Conservation (phyloP, 495 filamentous ascomycete genomes). For the Staphylotrichum longicolle region DNA sequence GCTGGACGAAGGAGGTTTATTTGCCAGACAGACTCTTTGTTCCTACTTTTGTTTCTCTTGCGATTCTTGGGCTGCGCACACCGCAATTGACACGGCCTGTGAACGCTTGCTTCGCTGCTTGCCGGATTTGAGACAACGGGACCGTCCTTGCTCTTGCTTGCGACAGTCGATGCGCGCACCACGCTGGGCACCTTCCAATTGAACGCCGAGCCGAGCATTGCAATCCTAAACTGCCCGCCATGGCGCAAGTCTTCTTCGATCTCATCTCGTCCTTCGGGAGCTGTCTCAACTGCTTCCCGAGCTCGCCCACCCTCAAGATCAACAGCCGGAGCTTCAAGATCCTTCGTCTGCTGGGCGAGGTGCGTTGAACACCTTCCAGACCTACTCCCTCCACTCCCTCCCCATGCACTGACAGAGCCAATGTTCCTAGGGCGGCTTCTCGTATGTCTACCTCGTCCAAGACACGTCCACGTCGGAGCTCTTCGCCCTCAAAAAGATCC, state of each 20-base stretch:
- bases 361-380: slow-evolving; percentile 32
- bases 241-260: slow-evolving; percentile 86
- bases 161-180: neutral
- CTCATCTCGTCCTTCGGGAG: slow-evolving; percentile 85
- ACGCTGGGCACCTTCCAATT: neutral
- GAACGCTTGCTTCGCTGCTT: too few relatives aligned
- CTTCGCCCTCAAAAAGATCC: slow-evolving; percentile 96
- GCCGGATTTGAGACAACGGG: too few relatives aligned
- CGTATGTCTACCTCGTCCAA: slow-evolving; percentile 97
- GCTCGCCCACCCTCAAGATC: slow-evolving; percentile 89
- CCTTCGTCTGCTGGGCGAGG: slow-evolving; percentile 85
- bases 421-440: slow-evolving; percentile 78
- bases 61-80: too few relatives aligned
- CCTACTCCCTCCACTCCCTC: neutral
- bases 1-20: too few relatives aligned
- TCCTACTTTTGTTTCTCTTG: too few relatives aligned
- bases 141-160: too few relatives aligned
- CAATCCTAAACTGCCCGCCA: slow-evolving; percentile 35
- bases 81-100: too few relatives aligned
- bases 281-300: slow-evolving; percentile 94
- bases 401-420: too few relatives aligned
- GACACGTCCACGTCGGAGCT: slow-evolving; percentile 75
- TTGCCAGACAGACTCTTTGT: too few relatives aligned
- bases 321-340: slow-evolving; percentile 95
- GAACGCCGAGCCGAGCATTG: neutral